These are phyloP conservation scores for Dunaliella sp. DNA, from an alignment of 139 green algal species.

Conservation along the genomic window DNA sequence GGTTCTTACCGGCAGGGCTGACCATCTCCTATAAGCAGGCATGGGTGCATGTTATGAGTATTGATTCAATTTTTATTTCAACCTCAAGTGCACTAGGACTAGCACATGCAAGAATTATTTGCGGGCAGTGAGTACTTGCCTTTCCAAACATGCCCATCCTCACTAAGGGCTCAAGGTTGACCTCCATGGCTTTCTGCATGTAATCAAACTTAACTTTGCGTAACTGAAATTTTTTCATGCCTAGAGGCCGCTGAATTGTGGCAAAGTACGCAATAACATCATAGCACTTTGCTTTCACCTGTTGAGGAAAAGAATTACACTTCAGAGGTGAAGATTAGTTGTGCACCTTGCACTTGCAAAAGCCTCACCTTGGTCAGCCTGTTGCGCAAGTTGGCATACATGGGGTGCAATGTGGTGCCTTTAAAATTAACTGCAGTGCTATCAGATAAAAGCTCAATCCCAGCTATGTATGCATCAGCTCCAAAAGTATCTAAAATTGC, in stretches of 20 bases:
- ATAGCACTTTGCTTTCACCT: not conserved
- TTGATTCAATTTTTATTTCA: not conserved
- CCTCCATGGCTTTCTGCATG: not conserved
- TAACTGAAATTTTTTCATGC: not conserved
- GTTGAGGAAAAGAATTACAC: too few species aligned
- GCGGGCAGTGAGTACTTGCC: not conserved
- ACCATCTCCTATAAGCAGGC: not conserved
- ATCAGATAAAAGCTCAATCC: not conserved
- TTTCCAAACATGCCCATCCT: not conserved
- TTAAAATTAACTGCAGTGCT: not conserved
- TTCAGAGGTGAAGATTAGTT: not conserved
- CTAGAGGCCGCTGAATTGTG: not conserved
- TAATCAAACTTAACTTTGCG: not conserved
- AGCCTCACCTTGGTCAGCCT: not conserved
- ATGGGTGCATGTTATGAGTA: not conserved
- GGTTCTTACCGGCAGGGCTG: not conserved
- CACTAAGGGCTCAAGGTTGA: not conserved
- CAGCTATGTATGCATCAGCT: not conserved
- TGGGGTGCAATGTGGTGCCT: not conserved
- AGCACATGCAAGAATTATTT: not conserved
- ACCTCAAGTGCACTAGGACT: too few species aligned
- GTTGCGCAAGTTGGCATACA: not conserved
- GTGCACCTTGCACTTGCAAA: too few species aligned
- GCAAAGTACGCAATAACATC: not conserved
- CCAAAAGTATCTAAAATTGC: not conserved